phyloP scores from a whole-genome alignment of 148 eudicot species.

The Rhododendron griersonianum region DNA sequence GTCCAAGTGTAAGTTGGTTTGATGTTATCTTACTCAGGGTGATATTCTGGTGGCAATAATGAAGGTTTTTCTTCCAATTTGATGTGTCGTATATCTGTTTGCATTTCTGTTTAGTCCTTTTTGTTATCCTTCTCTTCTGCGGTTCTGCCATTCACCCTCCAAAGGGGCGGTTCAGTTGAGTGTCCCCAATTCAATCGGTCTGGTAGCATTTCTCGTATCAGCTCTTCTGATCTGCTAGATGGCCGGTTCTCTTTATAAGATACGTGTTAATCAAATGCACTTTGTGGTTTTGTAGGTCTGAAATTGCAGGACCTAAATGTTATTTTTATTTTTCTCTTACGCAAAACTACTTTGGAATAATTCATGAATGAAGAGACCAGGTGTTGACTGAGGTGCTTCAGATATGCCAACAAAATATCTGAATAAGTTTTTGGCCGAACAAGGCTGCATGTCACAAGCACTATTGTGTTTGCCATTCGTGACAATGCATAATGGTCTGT shows the following conservation, averaged over 20 bases:
- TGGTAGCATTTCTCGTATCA: not conserved
- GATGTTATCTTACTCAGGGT: not conserved
- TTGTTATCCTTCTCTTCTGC: not conserved
- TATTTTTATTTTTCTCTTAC: too few species aligned
- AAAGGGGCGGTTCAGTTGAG: not conserved
- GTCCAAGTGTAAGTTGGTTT: not conserved
- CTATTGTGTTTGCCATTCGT: not conserved
- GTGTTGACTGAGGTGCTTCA: not conserved
- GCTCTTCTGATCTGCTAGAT: not conserved
- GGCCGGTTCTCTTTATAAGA: not conserved
- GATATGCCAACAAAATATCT: not conserved
- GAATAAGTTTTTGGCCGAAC: not conserved
- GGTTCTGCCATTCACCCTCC: not conserved
- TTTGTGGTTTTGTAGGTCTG: not conserved
- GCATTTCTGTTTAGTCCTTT: not conserved
- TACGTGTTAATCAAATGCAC: not conserved
- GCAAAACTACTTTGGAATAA: not conserved
- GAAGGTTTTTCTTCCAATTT: not conserved
- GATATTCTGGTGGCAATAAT: not conserved
- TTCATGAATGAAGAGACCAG: not conserved
- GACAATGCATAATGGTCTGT: not conserved
- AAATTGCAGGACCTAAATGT: not conserved
- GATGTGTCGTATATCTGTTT: not conserved
- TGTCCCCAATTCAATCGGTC: not conserved
- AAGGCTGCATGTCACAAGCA: not conserved